phyloP scores from a whole-genome alignment of 73 alveolate genomes.

The Blepharisma stoltei region DNA sequence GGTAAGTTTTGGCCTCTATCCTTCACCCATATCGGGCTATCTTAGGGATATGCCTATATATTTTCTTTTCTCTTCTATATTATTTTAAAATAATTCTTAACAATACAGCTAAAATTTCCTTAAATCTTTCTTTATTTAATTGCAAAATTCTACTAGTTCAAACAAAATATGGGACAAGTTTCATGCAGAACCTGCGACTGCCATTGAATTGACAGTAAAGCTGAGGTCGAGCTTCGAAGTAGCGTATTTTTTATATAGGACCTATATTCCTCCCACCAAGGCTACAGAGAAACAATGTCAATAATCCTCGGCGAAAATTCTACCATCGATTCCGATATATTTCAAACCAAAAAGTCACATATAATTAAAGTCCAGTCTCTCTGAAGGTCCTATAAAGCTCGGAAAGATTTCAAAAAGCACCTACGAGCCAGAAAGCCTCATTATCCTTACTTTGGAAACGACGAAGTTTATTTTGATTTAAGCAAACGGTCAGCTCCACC shows the following conservation, averaged over 20 bases:
- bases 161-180: conserved; percentile 9
- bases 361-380: conserved; percentile 10
- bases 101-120: too few relatives aligned
- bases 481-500: not conserved
- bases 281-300: not conserved
- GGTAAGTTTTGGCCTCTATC: too few relatives aligned
- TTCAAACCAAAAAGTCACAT: not conserved
- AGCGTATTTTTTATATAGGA: not conserved
- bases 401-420: not conserved
- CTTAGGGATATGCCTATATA: too few relatives aligned
- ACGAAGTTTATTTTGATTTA: not conserved
- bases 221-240: not conserved
- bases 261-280: not conserved
- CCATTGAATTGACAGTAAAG: not conserved
- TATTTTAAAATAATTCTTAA: too few relatives aligned
- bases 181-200: conserved; percentile 23
- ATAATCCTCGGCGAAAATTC: not conserved
- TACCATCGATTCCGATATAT: not conserved
- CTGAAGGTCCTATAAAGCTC: not conserved
- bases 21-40: too few relatives aligned
- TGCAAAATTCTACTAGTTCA: too few relatives aligned
- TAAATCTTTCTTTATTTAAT: too few relatives aligned
- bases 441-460: conserved; percentile 8
- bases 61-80: too few relatives aligned
- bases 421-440: not conserved